Percentiles rank a stretch among this genome's conserved stretches.
Conservation (phyloP, 1,139 yeast species). For the Taphrina sp. region DNA sequence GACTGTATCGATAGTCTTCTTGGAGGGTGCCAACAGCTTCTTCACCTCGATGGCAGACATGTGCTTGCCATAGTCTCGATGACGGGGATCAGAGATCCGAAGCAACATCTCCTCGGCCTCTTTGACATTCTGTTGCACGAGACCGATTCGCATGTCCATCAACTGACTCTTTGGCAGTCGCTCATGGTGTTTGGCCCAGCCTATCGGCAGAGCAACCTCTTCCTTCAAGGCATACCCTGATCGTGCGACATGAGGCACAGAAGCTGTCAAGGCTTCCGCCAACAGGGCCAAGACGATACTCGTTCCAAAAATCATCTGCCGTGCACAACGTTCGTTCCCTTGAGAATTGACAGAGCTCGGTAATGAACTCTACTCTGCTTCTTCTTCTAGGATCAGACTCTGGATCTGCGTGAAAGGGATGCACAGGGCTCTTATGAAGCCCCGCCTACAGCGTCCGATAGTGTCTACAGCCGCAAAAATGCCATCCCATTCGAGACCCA, state of each 20-base stretch:
- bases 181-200: constrained; percentile 6
- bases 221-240: constrained; percentile 10
- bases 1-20: neutral
- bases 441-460: too few species aligned
- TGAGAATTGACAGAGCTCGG: too few species aligned
- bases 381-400: too few species aligned
- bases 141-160: constrained; percentile 6
- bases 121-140: constrained; percentile 2
- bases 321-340: too few species aligned
- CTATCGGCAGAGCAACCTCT: constrained; percentile 1
- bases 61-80: constrained; percentile 18
- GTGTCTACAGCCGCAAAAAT: too few species aligned
- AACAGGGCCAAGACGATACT: too few species aligned
- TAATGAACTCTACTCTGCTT: too few species aligned
- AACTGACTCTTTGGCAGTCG: constrained; percentile 5
- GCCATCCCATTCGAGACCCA: too few species aligned
- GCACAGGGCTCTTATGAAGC: too few species aligned
- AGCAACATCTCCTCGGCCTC: constrained; percentile 6
- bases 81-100: constrained; percentile 10
- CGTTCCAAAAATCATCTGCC: too few species aligned
- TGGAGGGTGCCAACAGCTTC: constrained; percentile 8
- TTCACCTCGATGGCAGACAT: constrained; percentile 9
- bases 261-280: constrained; percentile 1
- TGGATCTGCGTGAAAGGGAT: too few species aligned
- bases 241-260: constrained; percentile 4